Evolutionary conservation across 2,329 filamentous ascomycete species (phyloP).

Genomic region (Aspergillaceae sp.): DNA sequence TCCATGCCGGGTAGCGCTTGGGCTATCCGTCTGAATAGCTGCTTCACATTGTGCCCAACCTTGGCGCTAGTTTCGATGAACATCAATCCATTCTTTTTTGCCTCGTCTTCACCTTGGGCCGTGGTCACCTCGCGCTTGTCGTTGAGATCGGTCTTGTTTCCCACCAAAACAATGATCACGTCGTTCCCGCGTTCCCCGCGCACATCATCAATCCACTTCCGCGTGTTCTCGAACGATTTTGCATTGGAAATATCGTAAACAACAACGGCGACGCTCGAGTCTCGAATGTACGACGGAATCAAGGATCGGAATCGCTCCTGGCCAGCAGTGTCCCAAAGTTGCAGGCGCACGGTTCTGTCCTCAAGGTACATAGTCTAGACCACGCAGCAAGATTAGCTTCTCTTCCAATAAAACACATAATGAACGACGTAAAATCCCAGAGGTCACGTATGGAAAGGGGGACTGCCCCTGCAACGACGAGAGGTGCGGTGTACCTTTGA

Average conservation of each 20-base stretch:
- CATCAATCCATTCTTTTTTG: constrained; percentile 95
- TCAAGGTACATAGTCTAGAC: constrained; percentile 95
- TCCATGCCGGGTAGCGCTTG: constrained; percentile 98
- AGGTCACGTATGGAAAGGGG: no score
- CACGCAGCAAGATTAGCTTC: constrained; percentile 7
- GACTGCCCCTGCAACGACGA: neutral
- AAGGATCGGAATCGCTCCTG: constrained; percentile 95
- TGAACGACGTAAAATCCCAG: neutral
- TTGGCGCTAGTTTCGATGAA: constrained; percentile 99
- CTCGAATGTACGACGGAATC: constrained; percentile 97
- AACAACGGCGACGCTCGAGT: constrained; percentile 94
- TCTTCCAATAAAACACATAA: neutral
- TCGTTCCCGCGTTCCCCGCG: constrained; percentile 94
- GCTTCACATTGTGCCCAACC: constrained; percentile 96
- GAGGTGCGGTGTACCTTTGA: constrained; percentile 62
- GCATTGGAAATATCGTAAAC: constrained; percentile 97
- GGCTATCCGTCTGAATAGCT: constrained; percentile 93
- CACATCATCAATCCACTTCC: constrained; percentile 99
- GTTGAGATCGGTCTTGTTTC: constrained; percentile 98
- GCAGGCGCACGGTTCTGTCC: constrained; percentile 91
- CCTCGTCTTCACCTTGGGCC: constrained; percentile 92
- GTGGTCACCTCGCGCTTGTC: constrained; percentile 97
- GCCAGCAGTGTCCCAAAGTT: constrained; percentile 96
- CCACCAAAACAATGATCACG: constrained; percentile 96
- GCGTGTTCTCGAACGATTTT: constrained; percentile 96